A percentile compares a stretch with the other conserved stretches of the same genome.
These are phyloP conservation scores for Taphrina flavorubra DNA, from an alignment of 1,139 yeast species.

Conservation along the genomic window DNA sequence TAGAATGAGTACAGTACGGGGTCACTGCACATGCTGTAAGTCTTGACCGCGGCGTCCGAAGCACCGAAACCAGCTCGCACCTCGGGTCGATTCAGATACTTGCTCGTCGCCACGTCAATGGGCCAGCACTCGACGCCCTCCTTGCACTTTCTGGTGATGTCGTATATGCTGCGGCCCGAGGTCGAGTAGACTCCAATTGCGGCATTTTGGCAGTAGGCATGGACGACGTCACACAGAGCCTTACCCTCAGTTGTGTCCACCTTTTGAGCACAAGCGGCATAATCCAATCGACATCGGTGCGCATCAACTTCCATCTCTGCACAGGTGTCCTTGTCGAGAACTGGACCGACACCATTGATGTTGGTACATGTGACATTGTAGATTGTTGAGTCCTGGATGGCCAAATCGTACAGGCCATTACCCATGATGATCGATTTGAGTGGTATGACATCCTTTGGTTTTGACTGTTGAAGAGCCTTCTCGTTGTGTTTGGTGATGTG, in stretches of 20 bases:
- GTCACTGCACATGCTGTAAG: slow-evolving; percentile 81
- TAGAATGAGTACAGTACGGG: slow-evolving; percentile 65
- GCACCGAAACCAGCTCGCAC: slow-evolving; percentile 88
- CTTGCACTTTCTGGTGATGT: slow-evolving; percentile 84
- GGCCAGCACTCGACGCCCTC: slow-evolving; percentile 78
- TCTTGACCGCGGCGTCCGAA: slow-evolving; percentile 64
- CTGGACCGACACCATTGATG: slow-evolving; percentile 61
- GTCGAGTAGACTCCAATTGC: slow-evolving; percentile 81
- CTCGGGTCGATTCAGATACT: slow-evolving; percentile 68
- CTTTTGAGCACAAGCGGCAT: slow-evolving; percentile 69
- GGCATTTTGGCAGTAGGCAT: slow-evolving; percentile 79
- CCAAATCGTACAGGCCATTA: slow-evolving; percentile 92
- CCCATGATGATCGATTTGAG: slow-evolving; percentile 89
- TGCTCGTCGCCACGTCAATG: slow-evolving; percentile 67
- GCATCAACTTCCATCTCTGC: slow-evolving; percentile 70
- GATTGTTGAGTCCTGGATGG: slow-evolving; percentile 82
- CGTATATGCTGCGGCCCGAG: slow-evolving; percentile 89
- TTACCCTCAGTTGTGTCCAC: slow-evolving; percentile 59
- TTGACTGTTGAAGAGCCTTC: background rate
- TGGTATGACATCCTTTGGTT: slow-evolving; percentile 58
- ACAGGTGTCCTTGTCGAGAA: slow-evolving; percentile 79
- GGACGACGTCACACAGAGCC: slow-evolving; percentile 94
- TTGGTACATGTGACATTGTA: slow-evolving; percentile 88
- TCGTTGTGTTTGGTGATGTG: slow-evolving; percentile 67
- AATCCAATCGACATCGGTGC: slow-evolving; percentile 81